These are phyloP conservation scores for Coelastrella sp. DNA, from an alignment of 139 green algal species.

Conservation along the genomic window DNA sequence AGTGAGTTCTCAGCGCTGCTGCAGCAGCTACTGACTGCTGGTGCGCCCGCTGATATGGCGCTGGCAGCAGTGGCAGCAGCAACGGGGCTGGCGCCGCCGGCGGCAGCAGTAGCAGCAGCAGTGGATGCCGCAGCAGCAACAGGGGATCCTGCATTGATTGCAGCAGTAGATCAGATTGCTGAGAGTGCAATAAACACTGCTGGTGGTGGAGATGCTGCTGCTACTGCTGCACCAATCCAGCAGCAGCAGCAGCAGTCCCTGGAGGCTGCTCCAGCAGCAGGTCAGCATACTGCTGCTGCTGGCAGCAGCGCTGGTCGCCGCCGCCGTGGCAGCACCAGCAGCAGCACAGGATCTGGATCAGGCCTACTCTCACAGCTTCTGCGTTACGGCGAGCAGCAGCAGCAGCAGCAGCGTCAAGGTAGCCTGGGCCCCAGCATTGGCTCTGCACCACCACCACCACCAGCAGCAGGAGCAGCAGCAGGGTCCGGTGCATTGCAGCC, in stretches of 20 bases:
- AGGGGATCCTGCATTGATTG: neutral
- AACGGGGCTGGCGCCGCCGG: neutral
- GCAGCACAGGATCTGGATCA: neutral
- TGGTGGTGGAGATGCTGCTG: neutral
- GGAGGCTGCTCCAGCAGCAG: neutral
- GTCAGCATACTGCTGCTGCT: neutral
- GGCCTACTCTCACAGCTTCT: neutral
- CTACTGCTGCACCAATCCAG: conserved; percentile 10
- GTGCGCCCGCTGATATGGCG: conserved; percentile 16
- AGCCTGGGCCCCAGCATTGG: too few species aligned
- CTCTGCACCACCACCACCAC: neutral
- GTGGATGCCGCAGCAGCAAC: conserved; percentile 25
- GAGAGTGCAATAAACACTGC: neutral
- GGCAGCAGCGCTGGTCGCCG: neutral
- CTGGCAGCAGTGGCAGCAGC: conserved; percentile 37
- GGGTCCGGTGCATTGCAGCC: neutral
- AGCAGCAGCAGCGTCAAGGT: neutral
- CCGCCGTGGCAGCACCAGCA: neutral
- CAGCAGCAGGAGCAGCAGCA: conserved; percentile 9
- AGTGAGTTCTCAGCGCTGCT: conserved; percentile 29
- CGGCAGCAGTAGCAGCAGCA: conserved; percentile 36
- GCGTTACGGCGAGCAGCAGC: neutral
- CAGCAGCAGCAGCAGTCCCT: neutral
- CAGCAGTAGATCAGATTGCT: conserved; percentile 11
- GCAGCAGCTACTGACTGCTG: conserved; percentile 10